phyloP scores from a whole-genome alignment of 2,329 filamentous ascomycete genomes.

The Akanthomyces muscarius region DNA sequence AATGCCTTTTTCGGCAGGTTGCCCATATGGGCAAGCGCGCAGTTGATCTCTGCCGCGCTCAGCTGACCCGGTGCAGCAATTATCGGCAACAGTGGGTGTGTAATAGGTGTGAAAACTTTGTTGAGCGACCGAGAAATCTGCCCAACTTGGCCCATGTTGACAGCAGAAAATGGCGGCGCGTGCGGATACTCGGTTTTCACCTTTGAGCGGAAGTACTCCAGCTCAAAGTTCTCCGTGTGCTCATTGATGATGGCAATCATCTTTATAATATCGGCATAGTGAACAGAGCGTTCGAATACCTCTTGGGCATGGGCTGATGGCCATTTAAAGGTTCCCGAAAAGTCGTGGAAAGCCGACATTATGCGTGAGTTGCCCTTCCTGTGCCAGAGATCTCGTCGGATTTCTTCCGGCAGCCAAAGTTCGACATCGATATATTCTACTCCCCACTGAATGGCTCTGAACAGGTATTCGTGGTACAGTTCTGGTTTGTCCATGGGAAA shows the following conservation, averaged over 20 bases:
- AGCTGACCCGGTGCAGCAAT: slow-evolving; percentile 83
- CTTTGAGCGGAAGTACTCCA: slow-evolving; percentile 81
- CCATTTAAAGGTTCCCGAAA: slow-evolving; percentile 81
- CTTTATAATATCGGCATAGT: slow-evolving; percentile 81
- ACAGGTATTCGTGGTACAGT: slow-evolving; percentile 75
- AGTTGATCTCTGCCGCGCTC: slow-evolving; percentile 81
- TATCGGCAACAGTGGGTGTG: slow-evolving; percentile 76
- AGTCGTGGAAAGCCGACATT: slow-evolving; percentile 90
- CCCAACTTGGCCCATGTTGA: slow-evolving; percentile 85
- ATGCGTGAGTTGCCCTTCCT: slow-evolving; percentile 75
- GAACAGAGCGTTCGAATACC: slow-evolving; percentile 66
- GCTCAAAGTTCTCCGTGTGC: slow-evolving; percentile 82
- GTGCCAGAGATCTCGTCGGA: slow-evolving; percentile 63
- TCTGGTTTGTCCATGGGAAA: slow-evolving; percentile 79
- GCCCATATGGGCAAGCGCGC: slow-evolving; percentile 71
- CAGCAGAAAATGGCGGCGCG: slow-evolving; percentile 70
- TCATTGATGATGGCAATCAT: slow-evolving; percentile 83
- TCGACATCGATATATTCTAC: slow-evolving; percentile 89
- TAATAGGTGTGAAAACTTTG: slow-evolving; percentile 83
- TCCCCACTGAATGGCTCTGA: slow-evolving; percentile 81
- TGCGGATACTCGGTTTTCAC: slow-evolving; percentile 66
- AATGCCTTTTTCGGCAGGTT: slow-evolving; percentile 76
- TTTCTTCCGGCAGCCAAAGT: slow-evolving; percentile 76
- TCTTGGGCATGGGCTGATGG: slow-evolving; percentile 67
- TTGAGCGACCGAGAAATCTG: slow-evolving; percentile 81